These are phyloP conservation scores for Leccinum rimulosum DNA, from an alignment of 768 basidiomycete species.

Conservation along the genomic window DNA sequence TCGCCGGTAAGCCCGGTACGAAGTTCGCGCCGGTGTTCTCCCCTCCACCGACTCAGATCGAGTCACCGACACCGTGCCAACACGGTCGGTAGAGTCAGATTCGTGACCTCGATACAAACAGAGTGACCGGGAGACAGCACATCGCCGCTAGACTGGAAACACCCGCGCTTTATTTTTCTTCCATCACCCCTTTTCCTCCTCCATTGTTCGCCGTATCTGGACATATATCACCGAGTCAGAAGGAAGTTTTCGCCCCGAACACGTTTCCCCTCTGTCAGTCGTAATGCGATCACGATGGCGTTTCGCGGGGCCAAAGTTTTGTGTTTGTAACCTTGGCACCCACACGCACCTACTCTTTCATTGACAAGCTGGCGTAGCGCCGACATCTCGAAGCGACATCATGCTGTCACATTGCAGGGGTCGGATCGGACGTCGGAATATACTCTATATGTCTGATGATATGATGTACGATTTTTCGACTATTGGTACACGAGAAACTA, in stretches of 20 bases:
- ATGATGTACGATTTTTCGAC: neutral
- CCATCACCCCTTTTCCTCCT: neutral
- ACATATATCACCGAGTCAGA: neutral
- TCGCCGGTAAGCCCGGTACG: neutral
- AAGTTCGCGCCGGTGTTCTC: too few relatives aligned
- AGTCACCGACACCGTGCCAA: neutral
- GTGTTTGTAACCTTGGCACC: neutral
- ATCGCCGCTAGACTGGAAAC: neutral
- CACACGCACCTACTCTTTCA: neutral
- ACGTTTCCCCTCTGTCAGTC: neutral
- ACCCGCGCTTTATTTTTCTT: neutral
- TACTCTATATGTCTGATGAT: neutral
- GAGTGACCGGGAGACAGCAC: neutral
- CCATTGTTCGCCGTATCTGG: conserved; percentile 16
- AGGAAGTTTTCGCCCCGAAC: neutral
- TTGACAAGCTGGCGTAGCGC: neutral
- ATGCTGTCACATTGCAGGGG: neutral
- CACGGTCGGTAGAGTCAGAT: neutral
- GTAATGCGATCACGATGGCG: neutral
- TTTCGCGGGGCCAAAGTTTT: neutral
- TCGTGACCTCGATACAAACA: neutral
- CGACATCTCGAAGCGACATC: neutral
- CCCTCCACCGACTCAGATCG: too few relatives aligned
- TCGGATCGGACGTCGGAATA: neutral
- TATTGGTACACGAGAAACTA: neutral